Evolutionary conservation across 345 rosid genomes (phyloP).

Genomic region (Arabidopsis arenosa): DNA sequence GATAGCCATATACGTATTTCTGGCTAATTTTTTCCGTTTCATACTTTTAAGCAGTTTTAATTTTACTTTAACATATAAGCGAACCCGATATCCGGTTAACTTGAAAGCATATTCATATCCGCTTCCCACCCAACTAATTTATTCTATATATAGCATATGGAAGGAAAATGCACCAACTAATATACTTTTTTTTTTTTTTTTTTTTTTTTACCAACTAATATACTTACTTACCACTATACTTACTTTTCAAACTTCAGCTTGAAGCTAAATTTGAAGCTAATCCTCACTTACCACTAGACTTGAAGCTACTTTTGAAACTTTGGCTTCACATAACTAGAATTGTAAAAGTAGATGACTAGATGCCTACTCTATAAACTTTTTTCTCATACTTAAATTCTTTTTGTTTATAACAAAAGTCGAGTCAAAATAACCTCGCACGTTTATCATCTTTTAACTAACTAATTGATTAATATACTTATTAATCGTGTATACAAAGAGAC

Average conservation of each 20-base stretch:
- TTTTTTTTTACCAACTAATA: too few species aligned
- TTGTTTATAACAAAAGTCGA: conserved; percentile 1
- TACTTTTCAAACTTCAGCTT: too few species aligned
- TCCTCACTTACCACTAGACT: too few species aligned
- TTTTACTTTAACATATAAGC: neutral
- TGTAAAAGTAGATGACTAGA: conserved; percentile 41
- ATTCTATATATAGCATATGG: too few species aligned
- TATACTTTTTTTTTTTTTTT: too few species aligned
- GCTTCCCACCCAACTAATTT: too few species aligned
- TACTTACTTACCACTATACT: too few species aligned
- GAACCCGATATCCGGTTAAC: neutral
- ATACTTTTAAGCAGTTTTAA: neutral
- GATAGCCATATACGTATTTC: neutral
- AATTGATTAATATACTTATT: neutral
- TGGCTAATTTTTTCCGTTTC: neutral
- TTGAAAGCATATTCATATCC: too few species aligned
- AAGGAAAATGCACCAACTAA: too few species aligned
- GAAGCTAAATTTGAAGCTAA: too few species aligned
- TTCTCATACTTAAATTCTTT: neutral
- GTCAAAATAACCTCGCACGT: conserved; percentile 28
- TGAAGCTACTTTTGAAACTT: conserved; percentile 30
- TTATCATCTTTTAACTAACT: neutral
- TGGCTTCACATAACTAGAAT: conserved; percentile 7
- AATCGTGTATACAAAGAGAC: conserved; percentile 24
- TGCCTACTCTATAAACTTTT: conserved; percentile 26